These are phyloP conservation scores for Stagonosporopsis rhizophila DNA, from an alignment of 2,329 filamentous ascomycete species.

Conservation along the genomic window DNA sequence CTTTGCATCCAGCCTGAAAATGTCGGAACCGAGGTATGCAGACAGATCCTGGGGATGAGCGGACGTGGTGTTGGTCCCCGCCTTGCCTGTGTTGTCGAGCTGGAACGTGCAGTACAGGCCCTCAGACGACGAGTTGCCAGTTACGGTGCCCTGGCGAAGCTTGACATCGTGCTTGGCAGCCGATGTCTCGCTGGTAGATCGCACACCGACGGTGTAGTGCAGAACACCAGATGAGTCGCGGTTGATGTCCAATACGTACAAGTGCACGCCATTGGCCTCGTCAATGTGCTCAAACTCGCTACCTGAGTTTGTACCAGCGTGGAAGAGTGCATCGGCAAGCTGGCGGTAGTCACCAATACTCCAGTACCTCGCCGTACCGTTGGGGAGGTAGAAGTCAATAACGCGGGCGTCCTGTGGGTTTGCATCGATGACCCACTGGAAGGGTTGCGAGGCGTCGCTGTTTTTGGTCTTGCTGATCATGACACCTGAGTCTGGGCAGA, in stretches of 20 bases:
- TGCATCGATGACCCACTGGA: slow-evolving; percentile 64
- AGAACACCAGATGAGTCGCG: slow-evolving; percentile 55
- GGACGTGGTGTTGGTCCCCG: slow-evolving; percentile 16
- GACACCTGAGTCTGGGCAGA: slow-evolving; percentile 60
- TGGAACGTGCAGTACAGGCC: slow-evolving; percentile 57
- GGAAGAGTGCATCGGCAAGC: slow-evolving; percentile 62
- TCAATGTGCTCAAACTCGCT: slow-evolving; percentile 60
- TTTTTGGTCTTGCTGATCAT: slow-evolving; percentile 63
- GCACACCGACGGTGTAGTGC: slow-evolving; percentile 58
- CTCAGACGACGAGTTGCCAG: slow-evolving; percentile 33
- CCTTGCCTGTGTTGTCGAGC: slow-evolving; percentile 56
- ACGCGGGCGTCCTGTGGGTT: slow-evolving; percentile 61
- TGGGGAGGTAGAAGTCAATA: slow-evolving; percentile 59
- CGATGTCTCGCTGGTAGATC: slow-evolving; percentile 52
- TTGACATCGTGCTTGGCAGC: slow-evolving; percentile 47
- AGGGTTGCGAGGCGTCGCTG: slow-evolving; percentile 51
- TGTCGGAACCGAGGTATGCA: slow-evolving; percentile 53
- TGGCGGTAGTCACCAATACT: slow-evolving; percentile 63
- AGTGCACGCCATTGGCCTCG: slow-evolving; percentile 57
- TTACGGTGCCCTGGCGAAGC: slow-evolving; percentile 48
- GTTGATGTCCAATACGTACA: slow-evolving; percentile 57
- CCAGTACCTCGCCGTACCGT: slow-evolving; percentile 57
- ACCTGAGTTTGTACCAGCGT: slow-evolving; percentile 61
- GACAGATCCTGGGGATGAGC: slow-evolving; percentile 48
- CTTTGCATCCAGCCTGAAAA: slow-evolving; percentile 57